These are phyloP conservation scores for Gracilaria caudata DNA, from an alignment of 23 red algal genomes.

Conservation along the genomic window DNA sequence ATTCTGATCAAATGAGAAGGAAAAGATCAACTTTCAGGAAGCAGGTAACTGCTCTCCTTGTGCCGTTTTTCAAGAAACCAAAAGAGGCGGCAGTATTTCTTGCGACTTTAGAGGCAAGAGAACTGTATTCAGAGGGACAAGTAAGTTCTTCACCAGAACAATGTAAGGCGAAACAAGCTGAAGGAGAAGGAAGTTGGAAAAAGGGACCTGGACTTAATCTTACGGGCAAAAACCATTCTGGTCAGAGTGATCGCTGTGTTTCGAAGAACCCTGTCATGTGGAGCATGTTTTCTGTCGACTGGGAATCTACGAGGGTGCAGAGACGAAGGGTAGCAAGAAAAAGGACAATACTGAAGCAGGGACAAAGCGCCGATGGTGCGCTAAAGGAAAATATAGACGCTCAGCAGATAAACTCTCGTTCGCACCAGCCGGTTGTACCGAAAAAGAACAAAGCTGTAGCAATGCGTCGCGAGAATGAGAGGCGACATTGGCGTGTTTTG, in stretches of 20 bases:
- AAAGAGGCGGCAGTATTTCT: background rate
- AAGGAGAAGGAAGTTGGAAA: background rate
- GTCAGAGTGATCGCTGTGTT: background rate
- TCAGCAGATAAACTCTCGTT: background rate
- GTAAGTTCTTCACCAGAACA: background rate
- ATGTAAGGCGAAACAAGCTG: background rate
- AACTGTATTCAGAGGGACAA: background rate
- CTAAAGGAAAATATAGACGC: background rate
- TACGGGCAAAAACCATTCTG: background rate
- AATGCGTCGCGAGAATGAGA: background rate
- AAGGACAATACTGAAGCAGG: background rate
- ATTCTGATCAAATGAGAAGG: background rate
- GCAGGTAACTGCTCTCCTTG: background rate
- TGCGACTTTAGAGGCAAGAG: background rate
- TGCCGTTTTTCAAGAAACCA: constrained; percentile 3
- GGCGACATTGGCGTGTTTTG: background rate
- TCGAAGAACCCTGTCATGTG: background rate
- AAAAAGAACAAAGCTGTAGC: background rate
- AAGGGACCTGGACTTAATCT: background rate
- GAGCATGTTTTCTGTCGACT: constrained; percentile 11
- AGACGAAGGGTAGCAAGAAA: background rate
- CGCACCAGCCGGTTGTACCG: background rate
- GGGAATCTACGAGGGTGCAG: background rate
- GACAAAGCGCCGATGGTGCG: background rate
- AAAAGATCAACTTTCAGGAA: background rate